phyloP scores from a whole-genome alignment of 495 filamentous ascomycete species.

The Hypoxylon trugodes region DNA sequence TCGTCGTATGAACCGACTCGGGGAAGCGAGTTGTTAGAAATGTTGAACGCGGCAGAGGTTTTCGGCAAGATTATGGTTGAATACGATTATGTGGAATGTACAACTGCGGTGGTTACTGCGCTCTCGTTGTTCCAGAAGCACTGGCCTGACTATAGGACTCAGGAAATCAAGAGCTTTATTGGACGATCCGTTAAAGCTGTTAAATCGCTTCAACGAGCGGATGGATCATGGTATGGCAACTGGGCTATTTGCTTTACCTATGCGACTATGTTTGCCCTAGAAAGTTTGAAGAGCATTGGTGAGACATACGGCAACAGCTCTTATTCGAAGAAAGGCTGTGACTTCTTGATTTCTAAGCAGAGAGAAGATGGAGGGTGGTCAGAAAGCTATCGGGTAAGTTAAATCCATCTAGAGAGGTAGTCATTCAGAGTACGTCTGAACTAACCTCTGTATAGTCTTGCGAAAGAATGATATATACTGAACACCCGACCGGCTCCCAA shows the following conservation, averaged over 20 bases:
- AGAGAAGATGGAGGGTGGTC: conserved; percentile 94
- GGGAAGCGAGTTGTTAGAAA: conserved; percentile 78
- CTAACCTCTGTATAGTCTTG: conserved; percentile 54
- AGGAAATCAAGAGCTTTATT: conserved; percentile 78
- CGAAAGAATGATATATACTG: conserved; percentile 60
- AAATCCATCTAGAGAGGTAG: conserved; percentile 28
- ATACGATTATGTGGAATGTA: conserved; percentile 98
- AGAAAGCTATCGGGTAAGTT: conserved; percentile 85
- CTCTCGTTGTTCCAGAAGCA: conserved; percentile 81
- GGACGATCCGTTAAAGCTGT: conserved; percentile 79
- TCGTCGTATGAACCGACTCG: conserved; percentile 88
- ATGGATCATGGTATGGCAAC: conserved; percentile 94
- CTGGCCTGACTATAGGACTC: conserved; percentile 78
- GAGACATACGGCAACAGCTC: conserved; percentile 81
- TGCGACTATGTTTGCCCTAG: conserved; percentile 92
- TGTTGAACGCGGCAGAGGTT: conserved; percentile 93
- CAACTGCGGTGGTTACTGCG: conserved; percentile 92
- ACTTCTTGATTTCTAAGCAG: conserved; percentile 85
- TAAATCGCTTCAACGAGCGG: conserved; percentile 75
- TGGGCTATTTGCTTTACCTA: conserved; percentile 99
- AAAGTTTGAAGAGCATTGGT: conserved; percentile 81
- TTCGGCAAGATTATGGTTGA: conserved; percentile 98
- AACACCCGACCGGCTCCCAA: conserved; percentile 69
- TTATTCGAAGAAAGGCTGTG: conserved; percentile 75
- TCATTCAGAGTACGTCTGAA: conserved; percentile 4